These are phyloP conservation scores for Whalleya microplaca DNA, from an alignment of 2,329 filamentous ascomycete genomes.

Conservation along the genomic window DNA sequence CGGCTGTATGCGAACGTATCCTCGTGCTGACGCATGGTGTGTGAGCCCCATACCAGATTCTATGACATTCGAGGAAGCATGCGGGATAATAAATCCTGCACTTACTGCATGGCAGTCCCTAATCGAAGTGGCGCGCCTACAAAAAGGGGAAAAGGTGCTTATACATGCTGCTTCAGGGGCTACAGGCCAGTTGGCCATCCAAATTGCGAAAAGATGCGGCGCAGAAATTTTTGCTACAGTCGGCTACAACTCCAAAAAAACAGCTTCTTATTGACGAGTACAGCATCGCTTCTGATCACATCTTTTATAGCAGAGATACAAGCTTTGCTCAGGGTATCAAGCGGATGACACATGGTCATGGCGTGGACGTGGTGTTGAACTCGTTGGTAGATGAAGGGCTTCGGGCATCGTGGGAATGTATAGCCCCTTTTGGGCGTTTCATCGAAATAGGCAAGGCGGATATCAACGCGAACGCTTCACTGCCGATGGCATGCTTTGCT, in stretches of 20 bases:
- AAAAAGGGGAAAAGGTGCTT: constrained; percentile 16
- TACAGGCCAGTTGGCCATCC: constrained; percentile 17
- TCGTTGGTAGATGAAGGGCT: constrained; percentile 1
- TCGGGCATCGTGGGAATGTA: constrained; percentile 6
- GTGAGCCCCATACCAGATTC: constrained; percentile 6
- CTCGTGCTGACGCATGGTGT: constrained; percentile 8
- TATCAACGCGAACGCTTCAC: constrained; percentile 38
- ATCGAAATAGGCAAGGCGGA: constrained; percentile 43
- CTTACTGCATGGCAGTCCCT: constrained; percentile 20
- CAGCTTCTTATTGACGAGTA: constrained; percentile 1
- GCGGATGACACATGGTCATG: neutral
- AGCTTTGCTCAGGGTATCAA: constrained; percentile 4
- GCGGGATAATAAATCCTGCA: constrained; percentile 4
- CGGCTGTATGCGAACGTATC: constrained; percentile 17
- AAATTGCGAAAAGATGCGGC: constrained; percentile 16
- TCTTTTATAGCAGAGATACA: constrained; percentile 5
- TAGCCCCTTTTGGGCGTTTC: constrained; percentile 12
- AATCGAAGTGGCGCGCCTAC: constrained; percentile 10
- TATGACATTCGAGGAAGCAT: constrained; percentile 13
- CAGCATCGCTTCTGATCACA: constrained; percentile 1
- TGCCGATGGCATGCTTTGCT: constrained; percentile 45
- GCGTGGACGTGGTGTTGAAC: constrained; percentile 8
- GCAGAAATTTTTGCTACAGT: constrained; percentile 17
- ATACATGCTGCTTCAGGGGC: constrained; percentile 19
- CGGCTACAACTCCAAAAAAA: neutral